These are phyloP conservation scores for Cytospora piceae DNA, from an alignment of 2,329 filamentous ascomycete species.

Conservation along the genomic window DNA sequence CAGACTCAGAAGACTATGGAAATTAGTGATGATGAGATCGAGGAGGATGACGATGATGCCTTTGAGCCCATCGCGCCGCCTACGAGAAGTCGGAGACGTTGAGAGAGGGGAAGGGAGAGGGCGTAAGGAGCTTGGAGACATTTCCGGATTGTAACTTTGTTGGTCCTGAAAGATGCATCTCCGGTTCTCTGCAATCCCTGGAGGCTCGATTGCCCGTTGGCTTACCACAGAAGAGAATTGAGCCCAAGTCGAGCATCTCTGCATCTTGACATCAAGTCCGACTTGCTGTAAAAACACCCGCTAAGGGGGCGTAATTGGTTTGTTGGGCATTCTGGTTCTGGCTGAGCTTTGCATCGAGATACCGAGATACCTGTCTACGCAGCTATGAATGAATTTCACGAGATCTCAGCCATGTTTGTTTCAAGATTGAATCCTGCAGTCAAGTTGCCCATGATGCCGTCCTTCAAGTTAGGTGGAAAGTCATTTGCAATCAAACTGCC, in stretches of 20 bases:
- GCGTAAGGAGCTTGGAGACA: too few relatives aligned
- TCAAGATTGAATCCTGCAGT: neutral
- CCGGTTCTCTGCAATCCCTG: neutral
- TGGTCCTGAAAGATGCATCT: neutral
- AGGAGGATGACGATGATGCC: slow-evolving; percentile 57
- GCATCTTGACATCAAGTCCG: neutral
- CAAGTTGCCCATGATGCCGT: neutral
- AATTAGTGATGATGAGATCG: slow-evolving; percentile 69
- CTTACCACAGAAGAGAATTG: neutral
- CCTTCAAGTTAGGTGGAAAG: too few relatives aligned
- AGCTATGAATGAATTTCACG: neutral
- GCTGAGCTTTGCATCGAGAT: slow-evolving; percentile 7
- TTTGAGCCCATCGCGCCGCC: slow-evolving; percentile 57
- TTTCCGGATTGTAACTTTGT: neutral
- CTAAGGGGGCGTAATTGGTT: neutral
- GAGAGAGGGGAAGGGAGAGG: neutral
- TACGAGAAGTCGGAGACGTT: slow-evolving; percentile 36
- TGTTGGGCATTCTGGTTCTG: slow-evolving; percentile 2
- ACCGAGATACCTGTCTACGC: neutral
- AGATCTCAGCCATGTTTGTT: neutral
- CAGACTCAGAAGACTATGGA: slow-evolving; percentile 56
- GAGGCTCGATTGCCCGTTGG: neutral
- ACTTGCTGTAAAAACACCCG: neutral
- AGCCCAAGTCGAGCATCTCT: neutral
- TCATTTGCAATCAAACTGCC: neutral